These are phyloP conservation scores for Aureobasidium subglaciale DNA, from an alignment of 2,329 filamentous ascomycete genomes.

Conservation along the genomic window DNA sequence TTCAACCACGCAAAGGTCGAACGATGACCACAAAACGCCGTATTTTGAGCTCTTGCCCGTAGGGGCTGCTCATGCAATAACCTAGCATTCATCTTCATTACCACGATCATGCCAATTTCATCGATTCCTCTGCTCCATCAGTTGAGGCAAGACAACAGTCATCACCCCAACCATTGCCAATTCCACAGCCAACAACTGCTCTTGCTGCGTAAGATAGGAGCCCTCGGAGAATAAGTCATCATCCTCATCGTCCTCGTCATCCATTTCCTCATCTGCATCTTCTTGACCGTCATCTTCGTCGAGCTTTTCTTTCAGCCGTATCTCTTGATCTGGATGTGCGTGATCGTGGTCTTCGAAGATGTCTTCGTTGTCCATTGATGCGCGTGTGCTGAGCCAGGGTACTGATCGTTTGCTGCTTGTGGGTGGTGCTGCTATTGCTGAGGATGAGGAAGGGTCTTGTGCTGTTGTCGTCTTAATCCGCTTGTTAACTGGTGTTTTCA, in stretches of 20 bases:
- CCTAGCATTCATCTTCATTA: background rate
- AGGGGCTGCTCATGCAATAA: background rate
- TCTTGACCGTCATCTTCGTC: background rate
- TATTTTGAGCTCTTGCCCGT: too few species aligned
- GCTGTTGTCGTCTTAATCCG: background rate
- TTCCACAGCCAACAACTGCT: background rate
- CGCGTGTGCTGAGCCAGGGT: slow-evolving; percentile 5
- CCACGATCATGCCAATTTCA: too few species aligned
- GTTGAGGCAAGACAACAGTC: background rate
- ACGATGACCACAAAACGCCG: too few species aligned
- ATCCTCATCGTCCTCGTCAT: background rate
- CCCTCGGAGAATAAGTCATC: background rate
- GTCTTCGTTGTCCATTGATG: slow-evolving; percentile 3
- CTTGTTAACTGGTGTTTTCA: background rate
- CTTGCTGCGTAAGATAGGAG: background rate
- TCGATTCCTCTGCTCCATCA: background rate
- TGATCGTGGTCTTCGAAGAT: background rate
- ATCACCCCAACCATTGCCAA: background rate
- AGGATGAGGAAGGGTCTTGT: background rate
- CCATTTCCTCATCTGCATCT: background rate
- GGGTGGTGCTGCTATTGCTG: background rate
- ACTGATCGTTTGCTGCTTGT: background rate
- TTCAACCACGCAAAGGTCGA: too few species aligned
- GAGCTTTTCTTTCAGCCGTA: background rate
- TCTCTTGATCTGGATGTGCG: background rate